Evolutionary conservation across 2,329 filamentous ascomycete genomes (phyloP), one percentile per base, ranked within the genome.

Genomic region (Hypoxylon sp.): DNA sequence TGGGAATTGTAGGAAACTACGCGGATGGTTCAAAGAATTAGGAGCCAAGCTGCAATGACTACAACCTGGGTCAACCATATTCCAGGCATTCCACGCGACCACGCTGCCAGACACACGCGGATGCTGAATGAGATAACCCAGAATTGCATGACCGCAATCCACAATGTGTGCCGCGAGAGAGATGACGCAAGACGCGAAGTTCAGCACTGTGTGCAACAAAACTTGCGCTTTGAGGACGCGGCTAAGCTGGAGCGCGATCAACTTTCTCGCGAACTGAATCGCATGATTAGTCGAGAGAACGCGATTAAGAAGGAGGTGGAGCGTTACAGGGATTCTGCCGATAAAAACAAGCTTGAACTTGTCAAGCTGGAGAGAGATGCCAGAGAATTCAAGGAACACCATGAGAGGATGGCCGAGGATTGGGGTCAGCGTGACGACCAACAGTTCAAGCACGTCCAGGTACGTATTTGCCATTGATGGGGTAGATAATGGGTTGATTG

Each of bases 361-460:
- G 38, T 9, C 17, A 21, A 11, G 5, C 17, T 43, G 9, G 38
- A 43, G 17, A 43, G 17, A 11, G 38, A 43, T 10, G 17, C 38
- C 7, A 43, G 17, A 21, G 14, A n/a, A 2, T 72, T 78, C 45
- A 63, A 70, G n/a, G 57, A 68, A 3, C 68, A 75, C 14, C 72
- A 75, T 23, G 34, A 58, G 7, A 68, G 68, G 41, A 45, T 71
- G 2, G 53, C 64, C 2, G 43, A 65, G 9, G 52, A 72, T 17
- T 73, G 68, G 61, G 65, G 70, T 32, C 34, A 57, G 5, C 69
- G 72, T 41, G 76, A 78, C 46, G 68, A 73, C 36, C 62, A 67
- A 13, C 70, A 74, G 9, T 65, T 51, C 36, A 52, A 68, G n/a
- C 59, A 69, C 10, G 64, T 77, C 23, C 64, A 70, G 34, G 76